Evolutionary conservation across 179 eudicot genomes (phyloP), one percentile per base, ranked within the genome.

Genomic region (Drosera spatulata): DNA sequence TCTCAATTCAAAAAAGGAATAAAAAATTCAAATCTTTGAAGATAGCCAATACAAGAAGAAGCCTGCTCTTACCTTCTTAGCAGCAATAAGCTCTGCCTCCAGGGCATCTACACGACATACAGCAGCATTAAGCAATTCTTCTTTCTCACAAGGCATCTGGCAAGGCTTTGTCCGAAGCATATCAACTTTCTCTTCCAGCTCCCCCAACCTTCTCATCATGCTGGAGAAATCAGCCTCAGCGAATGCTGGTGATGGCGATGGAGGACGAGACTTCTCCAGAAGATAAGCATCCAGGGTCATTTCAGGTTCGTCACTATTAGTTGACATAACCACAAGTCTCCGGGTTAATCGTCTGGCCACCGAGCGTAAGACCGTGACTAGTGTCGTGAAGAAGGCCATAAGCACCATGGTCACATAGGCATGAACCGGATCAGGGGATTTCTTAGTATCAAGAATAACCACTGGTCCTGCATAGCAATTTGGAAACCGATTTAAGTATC

Each of bases 31-130:
- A n/a, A n/a, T n/a, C n/a, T n/a, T n/a, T n/a, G n/a, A n/a, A n/a
- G n/a, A n/a, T n/a, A n/a, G n/a, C n/a, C n/a, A n/a, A n/a, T n/a
- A n/a, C n/a, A n/a, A n/a, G n/a, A n/a, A n/a, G n/a, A n/a, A n/a
- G n/a, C n/a, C n/a, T n/a, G n/a, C n/a, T n/a, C n/a, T 68, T 75
- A 94, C 99, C 95, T 90, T 90, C 73, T 94, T 94, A 47, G 99
- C 90, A 55, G 97, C 88, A 75, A 94, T 94, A 51, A 94, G 68
- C 77, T 94, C 99, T 14, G 97, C 97, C 79, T 94, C 99, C 67
- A 94, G 73, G 61, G 97, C 97, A 76, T 94, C 99, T 55, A 94
- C 99, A 41, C 97, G 88, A 66, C 83, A 90, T 58, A 94, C 95
- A 82, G 99, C 96, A 22, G 96, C 99, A 80, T 90, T 86, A 55